Evolutionary conservation across 768 basidiomycete genomes (phyloP).

Genomic region (Boletellus emodensis): DNA sequence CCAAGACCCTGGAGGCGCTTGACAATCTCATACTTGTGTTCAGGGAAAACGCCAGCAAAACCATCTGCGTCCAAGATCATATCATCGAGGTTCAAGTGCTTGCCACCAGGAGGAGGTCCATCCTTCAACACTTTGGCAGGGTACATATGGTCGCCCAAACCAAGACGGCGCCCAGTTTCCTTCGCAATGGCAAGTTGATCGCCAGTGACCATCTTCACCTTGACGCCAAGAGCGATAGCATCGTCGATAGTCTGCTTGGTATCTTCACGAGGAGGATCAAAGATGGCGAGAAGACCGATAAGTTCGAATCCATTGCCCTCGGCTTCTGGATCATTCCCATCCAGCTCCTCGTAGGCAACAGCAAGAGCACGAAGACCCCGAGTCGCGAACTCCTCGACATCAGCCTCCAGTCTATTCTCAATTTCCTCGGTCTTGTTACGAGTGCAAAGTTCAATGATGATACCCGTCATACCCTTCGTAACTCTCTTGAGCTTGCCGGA

Average conservation of each 20-base stretch:
- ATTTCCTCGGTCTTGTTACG: constrained; percentile 95
- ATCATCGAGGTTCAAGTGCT: constrained; percentile 82
- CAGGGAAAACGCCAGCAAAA: constrained; percentile 98
- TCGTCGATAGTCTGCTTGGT: constrained; percentile 99
- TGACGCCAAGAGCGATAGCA: constrained; percentile 91
- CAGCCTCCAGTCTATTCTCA: constrained; percentile 87
- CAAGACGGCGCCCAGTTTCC: constrained; percentile 97
- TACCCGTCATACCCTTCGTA: constrained; percentile 99
- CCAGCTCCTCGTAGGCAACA: constrained; percentile 91
- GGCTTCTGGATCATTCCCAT: constrained; percentile 74
- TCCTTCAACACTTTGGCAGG: constrained; percentile 98
- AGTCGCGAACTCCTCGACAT: constrained; percentile 92
- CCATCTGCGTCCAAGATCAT: constrained; percentile 99
- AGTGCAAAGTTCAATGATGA: constrained; percentile 94
- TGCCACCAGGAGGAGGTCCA: constrained; percentile 83
- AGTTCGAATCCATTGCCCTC: constrained; percentile 98
- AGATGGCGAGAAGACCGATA: constrained; percentile 95
- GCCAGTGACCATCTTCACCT: constrained; percentile 99
- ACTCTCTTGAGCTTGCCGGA: constrained; percentile 97
- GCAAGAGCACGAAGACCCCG: constrained; percentile 97
- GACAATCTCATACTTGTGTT: constrained; percentile 99
- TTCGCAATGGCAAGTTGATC: constrained; percentile 99
- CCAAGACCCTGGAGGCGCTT: constrained; percentile 96
- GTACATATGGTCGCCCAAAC: constrained; percentile 99
- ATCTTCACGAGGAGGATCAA: constrained; percentile 95